Conservation (phyloP, 2,329 filamentous ascomycete genomes). For the Colletotrichum abscissum region DNA sequence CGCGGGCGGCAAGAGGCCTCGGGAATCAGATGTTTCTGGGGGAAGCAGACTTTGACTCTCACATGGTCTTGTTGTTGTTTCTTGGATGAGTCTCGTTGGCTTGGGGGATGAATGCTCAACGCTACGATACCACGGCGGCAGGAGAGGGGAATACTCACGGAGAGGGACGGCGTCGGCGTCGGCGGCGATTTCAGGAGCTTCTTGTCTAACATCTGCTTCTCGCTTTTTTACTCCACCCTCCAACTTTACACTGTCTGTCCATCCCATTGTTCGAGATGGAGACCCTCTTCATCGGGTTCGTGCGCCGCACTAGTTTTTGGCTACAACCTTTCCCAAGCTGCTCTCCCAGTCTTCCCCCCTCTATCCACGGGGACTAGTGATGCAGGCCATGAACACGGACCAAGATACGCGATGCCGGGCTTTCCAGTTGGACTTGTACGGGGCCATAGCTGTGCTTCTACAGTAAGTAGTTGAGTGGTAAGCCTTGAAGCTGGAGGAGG, state of each 20-base stretch:
- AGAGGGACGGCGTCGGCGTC: background rate
- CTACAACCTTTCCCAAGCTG: no score
- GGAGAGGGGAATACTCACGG: background rate
- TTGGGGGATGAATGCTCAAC: no score
- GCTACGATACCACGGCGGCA: no score
- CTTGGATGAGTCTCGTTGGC: no score
- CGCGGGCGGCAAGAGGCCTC: background rate
- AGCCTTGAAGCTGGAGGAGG: no score
- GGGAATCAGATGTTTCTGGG: no score
- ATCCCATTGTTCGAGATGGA: background rate
- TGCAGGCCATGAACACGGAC: slow-evolving; percentile 14
- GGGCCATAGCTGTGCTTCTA: no score
- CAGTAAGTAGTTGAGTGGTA: no score
- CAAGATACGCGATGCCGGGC: slow-evolving; percentile 14
- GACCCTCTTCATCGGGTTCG: background rate
- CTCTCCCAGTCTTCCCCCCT: background rate
- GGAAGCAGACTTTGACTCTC: no score
- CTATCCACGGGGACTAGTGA: slow-evolving; percentile 15
- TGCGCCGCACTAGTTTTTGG: background rate
- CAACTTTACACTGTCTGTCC: background rate
- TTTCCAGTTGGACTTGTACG: slow-evolving; percentile 2
- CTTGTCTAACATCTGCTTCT: background rate
- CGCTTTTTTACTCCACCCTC: background rate
- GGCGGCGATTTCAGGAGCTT: background rate
- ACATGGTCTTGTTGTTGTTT: no score